Percentiles rank a stretch among this genome's conserved stretches.
phyloP scores from a whole-genome alignment of 129 eudicot species.

The Solidago caesia region DNA sequence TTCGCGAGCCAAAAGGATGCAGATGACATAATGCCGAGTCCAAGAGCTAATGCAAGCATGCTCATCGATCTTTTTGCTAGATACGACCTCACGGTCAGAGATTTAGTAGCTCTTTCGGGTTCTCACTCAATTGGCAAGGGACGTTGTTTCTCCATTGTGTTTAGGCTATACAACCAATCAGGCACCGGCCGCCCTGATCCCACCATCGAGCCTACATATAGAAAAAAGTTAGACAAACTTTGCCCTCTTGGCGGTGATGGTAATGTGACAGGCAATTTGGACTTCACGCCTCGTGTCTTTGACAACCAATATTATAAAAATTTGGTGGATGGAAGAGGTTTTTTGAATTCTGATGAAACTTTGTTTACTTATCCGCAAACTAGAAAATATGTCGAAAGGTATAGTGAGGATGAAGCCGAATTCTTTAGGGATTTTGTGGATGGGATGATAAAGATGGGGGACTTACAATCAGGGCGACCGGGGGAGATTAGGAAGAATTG shows the following conservation, averaged over 20 bases:
- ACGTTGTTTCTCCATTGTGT: conserved; percentile 79
- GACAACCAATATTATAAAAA: conserved; percentile 87
- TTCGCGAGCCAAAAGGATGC: conserved; percentile 86
- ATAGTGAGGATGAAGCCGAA: conserved; percentile 40
- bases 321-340: conserved; percentile 71
- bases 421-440: conserved; percentile 68
- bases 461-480: conserved; percentile 67
- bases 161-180: conserved; percentile 80
- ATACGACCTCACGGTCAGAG: conserved; percentile 65
- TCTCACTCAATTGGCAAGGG: conserved; percentile 90
- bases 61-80: conserved; percentile 63
- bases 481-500: conserved; percentile 90
- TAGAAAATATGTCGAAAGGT: conserved; percentile 51
- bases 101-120: conserved; percentile 88
- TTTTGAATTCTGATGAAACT: conserved; percentile 78
- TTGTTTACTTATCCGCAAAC: conserved; percentile 51
- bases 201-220: conserved; percentile 60
- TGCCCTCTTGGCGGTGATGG: conserved; percentile 80
- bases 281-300: conserved; percentile 62
- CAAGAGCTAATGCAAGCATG: conserved; percentile 68
- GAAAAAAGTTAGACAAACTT: conserved; percentile 53
- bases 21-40: conserved; percentile 89
- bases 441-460: conserved; percentile 92
- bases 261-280: conserved; percentile 67
- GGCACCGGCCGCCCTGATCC: conserved; percentile 86